Evolutionary conservation across 345 rosid species (phyloP).

Genomic region (Lepidium didymum): DNA sequence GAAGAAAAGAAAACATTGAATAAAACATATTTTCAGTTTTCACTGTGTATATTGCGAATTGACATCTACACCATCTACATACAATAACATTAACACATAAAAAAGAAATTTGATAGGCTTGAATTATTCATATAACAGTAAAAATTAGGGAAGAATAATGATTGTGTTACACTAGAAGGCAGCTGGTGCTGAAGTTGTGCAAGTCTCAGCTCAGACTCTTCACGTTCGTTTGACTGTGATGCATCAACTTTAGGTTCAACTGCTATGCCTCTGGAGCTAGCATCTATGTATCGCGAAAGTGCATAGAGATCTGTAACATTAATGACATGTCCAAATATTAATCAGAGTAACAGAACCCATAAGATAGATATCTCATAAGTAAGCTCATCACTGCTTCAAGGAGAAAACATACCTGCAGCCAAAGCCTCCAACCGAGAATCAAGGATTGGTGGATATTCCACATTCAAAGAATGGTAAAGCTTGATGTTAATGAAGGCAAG

Average conservation of each 20-base stretch:
- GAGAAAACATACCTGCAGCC: slow-evolving; percentile 60
- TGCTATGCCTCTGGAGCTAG: slow-evolving; percentile 39
- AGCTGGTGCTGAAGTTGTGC: slow-evolving; percentile 96
- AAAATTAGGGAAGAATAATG: no score
- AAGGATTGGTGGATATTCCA: slow-evolving; percentile 86
- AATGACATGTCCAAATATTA: neutral
- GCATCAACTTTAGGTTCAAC: slow-evolving; percentile 25
- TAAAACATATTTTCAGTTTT: no score
- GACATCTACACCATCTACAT: slow-evolving; percentile 72
- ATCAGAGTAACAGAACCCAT: neutral
- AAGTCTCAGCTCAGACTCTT: slow-evolving; percentile 79
- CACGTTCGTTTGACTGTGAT: slow-evolving; percentile 37
- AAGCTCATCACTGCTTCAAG: neutral
- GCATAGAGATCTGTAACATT: slow-evolving; percentile 80
- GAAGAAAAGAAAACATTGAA: no score
- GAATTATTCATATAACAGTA: neutral
- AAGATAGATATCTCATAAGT: neutral
- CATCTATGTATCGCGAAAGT: slow-evolving; percentile 66
- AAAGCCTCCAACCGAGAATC: slow-evolving; percentile 86
- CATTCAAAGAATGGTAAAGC: slow-evolving; percentile 73
- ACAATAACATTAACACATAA: neutral
- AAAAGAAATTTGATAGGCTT: neutral
- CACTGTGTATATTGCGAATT: no score
- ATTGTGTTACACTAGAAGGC: slow-evolving; percentile 84
- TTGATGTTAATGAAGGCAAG: slow-evolving; percentile 73